These are phyloP conservation scores for Neonectria coccinea DNA, from an alignment of 2,329 filamentous ascomycete genomes.

Conservation along the genomic window DNA sequence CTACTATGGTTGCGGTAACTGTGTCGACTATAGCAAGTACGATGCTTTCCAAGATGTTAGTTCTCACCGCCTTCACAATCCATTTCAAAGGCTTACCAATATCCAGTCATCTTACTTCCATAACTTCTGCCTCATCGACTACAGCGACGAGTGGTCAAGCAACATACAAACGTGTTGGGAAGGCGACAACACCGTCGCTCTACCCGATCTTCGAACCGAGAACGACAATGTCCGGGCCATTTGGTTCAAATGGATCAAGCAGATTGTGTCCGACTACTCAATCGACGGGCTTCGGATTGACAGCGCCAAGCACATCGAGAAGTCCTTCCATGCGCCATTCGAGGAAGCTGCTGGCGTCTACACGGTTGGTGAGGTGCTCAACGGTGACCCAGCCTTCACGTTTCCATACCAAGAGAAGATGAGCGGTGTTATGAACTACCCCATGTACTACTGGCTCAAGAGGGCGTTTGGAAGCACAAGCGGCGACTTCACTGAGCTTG, in stretches of 20 bases:
- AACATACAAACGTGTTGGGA: slow-evolving; percentile 33
- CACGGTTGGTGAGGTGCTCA: slow-evolving; percentile 69
- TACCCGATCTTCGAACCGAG: slow-evolving; percentile 73
- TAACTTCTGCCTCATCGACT: slow-evolving; percentile 32
- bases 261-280: slow-evolving; percentile 68
- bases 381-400: slow-evolving; percentile 64
- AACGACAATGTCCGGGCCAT: slow-evolving; percentile 59
- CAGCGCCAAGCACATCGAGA: slow-evolving; percentile 71
- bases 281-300: slow-evolving; percentile 73
- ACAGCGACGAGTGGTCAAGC: slow-evolving; percentile 27
- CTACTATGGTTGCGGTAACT: slow-evolving; percentile 29
- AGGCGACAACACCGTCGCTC: slow-evolving; percentile 42
- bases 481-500: slow-evolving; percentile 29
- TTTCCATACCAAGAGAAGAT: slow-evolving; percentile 65
- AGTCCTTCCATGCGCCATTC: slow-evolving; percentile 68
- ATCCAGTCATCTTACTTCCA: slow-evolving; percentile 31
- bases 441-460: slow-evolving; percentile 54
- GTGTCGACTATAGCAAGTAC: slow-evolving; percentile 30
- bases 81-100: background rate
- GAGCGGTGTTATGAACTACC: slow-evolving; percentile 72
- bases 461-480: slow-evolving; percentile 24
- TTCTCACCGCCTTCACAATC: background rate
- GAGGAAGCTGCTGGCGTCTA: slow-evolving; percentile 67
- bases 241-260: slow-evolving; percentile 69
- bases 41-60: slow-evolving; percentile 27